phyloP scores from a whole-genome alignment of 1,284 basidiomycete species.

The Retiboletus fuscus region DNA sequence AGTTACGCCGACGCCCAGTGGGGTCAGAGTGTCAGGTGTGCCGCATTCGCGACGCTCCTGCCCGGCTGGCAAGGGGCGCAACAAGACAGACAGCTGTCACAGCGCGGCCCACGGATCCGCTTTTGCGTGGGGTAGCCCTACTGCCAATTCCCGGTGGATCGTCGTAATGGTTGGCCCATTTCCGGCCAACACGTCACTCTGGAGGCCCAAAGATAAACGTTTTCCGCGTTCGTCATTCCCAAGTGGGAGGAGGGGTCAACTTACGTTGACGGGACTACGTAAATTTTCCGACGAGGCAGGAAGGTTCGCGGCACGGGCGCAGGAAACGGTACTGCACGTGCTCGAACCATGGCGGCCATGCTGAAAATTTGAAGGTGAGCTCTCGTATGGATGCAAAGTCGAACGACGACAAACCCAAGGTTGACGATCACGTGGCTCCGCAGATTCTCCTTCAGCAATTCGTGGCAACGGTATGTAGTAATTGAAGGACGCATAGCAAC shows the following conservation, averaged over 20 bases:
- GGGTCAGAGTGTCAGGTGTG: too few species aligned
- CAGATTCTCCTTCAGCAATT: background rate
- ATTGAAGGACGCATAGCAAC: too few species aligned
- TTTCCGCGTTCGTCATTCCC: conserved; percentile 3
- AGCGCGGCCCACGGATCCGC: background rate
- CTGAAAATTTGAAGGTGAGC: background rate
- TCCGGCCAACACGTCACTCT: background rate
- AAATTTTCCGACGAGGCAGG: too few species aligned
- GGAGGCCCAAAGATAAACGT: background rate
- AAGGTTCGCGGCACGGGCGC: conserved; percentile 12
- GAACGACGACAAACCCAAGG: conserved; percentile 2
- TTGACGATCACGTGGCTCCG: too few species aligned
- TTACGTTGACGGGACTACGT: too few species aligned
- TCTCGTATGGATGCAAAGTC: background rate
- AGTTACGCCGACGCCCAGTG: too few species aligned
- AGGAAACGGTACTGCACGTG: background rate
- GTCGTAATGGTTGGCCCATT: too few species aligned
- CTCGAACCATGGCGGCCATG: background rate
- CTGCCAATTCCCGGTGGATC: background rate
- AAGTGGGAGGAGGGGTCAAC: background rate
- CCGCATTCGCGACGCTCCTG: background rate
- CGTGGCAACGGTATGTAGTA: background rate
- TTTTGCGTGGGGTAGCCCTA: background rate
- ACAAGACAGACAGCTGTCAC: conserved; percentile 9
- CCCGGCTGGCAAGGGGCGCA: background rate